These are phyloP conservation scores for Amaranthus tricolor DNA, from an alignment of 179 eudicot species.

Conservation along the genomic window DNA sequence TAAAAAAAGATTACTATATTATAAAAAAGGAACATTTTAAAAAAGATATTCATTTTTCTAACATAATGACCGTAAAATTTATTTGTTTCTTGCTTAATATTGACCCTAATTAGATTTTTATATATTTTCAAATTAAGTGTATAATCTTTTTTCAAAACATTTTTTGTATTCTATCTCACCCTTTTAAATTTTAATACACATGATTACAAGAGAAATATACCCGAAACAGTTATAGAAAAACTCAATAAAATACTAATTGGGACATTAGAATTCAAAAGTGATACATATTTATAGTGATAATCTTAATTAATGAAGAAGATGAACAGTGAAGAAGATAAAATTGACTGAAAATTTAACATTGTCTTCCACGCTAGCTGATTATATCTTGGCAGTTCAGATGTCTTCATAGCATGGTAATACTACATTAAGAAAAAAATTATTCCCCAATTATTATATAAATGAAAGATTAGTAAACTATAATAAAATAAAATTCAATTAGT, in stretches of 20 bases:
- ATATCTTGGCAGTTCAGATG: constrained; percentile 10
- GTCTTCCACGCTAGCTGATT: neutral
- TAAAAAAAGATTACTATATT: no score
- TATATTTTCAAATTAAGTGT: no score
- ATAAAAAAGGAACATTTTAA: no score
- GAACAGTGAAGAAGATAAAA: neutral
- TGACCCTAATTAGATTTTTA: no score
- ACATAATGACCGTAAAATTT: no score
- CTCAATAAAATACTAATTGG: neutral
- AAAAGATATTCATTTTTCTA: no score
- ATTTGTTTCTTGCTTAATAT: no score
- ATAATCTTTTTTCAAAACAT: no score
- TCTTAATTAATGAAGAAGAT: neutral
- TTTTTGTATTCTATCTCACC: no score
- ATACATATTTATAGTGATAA: neutral
- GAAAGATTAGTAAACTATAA: no score
- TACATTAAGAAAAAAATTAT: neutral
- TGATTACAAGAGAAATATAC: neutral
- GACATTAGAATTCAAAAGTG: neutral
- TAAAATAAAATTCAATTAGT: no score
- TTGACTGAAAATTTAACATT: constrained; percentile 7
- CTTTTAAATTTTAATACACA: no score
- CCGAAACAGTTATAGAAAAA: neutral
- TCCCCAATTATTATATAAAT: neutral
- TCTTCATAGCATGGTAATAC: constrained; percentile 1